Conservation (phyloP, 208 protist species). For the Trypanosoma congolense region DNA sequence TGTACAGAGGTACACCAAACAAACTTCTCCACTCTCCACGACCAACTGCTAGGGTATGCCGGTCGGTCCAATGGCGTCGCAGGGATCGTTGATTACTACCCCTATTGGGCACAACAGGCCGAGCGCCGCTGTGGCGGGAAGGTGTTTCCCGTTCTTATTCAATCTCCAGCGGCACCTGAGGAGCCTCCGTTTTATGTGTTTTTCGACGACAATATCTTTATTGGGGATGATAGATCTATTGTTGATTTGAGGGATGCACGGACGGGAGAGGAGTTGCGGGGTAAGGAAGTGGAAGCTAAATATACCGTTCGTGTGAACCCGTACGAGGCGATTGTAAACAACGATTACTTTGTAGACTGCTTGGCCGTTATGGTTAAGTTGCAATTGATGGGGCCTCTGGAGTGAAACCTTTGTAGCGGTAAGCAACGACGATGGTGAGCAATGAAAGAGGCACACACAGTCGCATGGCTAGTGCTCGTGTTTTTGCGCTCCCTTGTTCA, state of each 20-base stretch:
- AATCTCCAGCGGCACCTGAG: constrained; percentile 5
- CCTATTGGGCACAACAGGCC: constrained; percentile 71
- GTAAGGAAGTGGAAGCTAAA: constrained; percentile 34
- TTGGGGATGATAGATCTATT: constrained; percentile 81
- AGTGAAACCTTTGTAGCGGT: not conserved
- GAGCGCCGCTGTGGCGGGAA: constrained; percentile 77
- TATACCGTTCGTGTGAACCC: constrained; percentile 79
- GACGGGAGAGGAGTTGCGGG: constrained; percentile 39
- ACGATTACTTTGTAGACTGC: constrained; percentile 79
- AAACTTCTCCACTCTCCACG: constrained; percentile 41
- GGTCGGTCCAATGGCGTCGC: constrained; percentile 50
- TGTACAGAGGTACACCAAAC: constrained; percentile 41
- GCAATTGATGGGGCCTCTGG: constrained; percentile 25
- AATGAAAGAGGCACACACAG: no score
- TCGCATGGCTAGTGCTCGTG: no score
- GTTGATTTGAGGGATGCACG: constrained; percentile 71
- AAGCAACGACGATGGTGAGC: no score
- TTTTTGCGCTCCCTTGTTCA: no score
- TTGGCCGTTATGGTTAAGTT: constrained; percentile 37
- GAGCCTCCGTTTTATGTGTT: constrained; percentile 63
- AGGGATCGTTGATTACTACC: constrained; percentile 88
- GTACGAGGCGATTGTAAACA: constrained; percentile 74
- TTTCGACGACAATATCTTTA: constrained; percentile 89
- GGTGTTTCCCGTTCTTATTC: constrained; percentile 57
- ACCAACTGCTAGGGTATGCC: constrained; percentile 53